Evolutionary conservation across 441 rosid species (phyloP).

Genomic region (Eutrema salsugineum): DNA sequence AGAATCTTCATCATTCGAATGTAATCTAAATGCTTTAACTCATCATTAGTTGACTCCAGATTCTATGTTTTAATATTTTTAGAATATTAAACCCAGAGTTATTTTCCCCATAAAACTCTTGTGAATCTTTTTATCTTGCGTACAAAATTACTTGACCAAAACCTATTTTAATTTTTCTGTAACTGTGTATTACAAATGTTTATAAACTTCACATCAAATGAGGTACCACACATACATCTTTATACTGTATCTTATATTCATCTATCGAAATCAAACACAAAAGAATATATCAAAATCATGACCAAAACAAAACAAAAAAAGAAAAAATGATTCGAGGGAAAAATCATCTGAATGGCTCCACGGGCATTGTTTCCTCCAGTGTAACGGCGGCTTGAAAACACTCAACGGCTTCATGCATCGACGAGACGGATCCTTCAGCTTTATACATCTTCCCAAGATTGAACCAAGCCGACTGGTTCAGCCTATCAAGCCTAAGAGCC

Average conservation of each 20-base stretch:
- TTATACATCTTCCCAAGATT: slow-evolving; percentile 68
- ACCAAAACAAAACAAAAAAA: not conserved
- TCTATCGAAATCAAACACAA: slow-evolving; percentile 5
- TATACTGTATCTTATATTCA: slow-evolving; percentile 15
- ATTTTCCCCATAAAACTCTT: not conserved
- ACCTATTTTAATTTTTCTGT: not conserved
- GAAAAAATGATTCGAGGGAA: not conserved
- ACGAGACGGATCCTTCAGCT: slow-evolving; percentile 42
- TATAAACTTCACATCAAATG: slow-evolving; percentile 23
- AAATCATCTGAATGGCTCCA: slow-evolving; percentile 73
- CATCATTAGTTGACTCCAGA: slow-evolving; percentile 21
- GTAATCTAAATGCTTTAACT: slow-evolving; percentile 24
- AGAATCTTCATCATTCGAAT: slow-evolving; percentile 30
- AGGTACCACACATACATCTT: slow-evolving; percentile 4
- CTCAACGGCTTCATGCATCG: slow-evolving; percentile 62
- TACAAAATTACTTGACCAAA: slow-evolving; percentile 6
- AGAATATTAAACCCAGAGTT: not conserved
- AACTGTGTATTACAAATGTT: slow-evolving; percentile 19
- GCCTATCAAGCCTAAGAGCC: slow-evolving; percentile 66
- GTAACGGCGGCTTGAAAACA: slow-evolving; percentile 74
- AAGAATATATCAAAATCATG: not conserved
- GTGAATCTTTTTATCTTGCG: not conserved
- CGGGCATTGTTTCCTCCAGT: slow-evolving; percentile 66
- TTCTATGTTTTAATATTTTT: not conserved
- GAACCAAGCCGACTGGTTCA: slow-evolving; percentile 74